Evolutionary conservation across 163 green algal species (phyloP), one percentile per base, ranked within the genome.

Genomic region (Scenedesmus sp.): DNA sequence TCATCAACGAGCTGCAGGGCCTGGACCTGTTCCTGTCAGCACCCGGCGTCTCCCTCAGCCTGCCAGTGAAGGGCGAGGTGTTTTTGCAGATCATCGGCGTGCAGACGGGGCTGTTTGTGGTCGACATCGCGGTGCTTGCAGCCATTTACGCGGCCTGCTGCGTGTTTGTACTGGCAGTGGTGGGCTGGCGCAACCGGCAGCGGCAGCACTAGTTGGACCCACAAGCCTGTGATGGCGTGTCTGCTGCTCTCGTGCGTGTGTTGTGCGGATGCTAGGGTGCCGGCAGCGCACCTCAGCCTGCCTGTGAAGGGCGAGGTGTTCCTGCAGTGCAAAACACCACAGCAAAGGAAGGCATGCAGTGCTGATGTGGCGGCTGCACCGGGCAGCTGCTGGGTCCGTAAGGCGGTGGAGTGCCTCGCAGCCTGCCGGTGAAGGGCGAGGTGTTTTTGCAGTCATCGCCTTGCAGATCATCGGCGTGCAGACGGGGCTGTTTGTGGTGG

Each of bases 31-130:
- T 90, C 84, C 92, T 96, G 62, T 88, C 87, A 12, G 92, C 93
- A 2, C 92, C 90, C 2, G 91, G 91, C 66, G 87, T 96, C 52
- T 90, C 92, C 1, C 59, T 90, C 26, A 88, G 92, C 12, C 83
- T 93, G 13, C 59, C 89, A 12, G 84, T 95, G 18, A 93, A 92
- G 60, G 94, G 94, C 79, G 74, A 62, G 13, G 62, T 94, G 23
- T 95, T 96, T 85, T 82, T 96, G 89, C 77, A 87, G 56, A 96
- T 95, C 82, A 94, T 97, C 46, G 96, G 95, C 76, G 95, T 97
- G 26, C 26, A 96, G 12, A 46, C 87, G 0, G 18, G 12, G 4
- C 20, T 94, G 56, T 92, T 97, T 9, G 88, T 93, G 5, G 83
- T 23, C 1, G 92, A 96, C 91, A 94, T 97, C n/a, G 92, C 95